phyloP scores from a whole-genome alignment of 768 basidiomycete genomes.

The Macrolepiota albuminosa region DNA sequence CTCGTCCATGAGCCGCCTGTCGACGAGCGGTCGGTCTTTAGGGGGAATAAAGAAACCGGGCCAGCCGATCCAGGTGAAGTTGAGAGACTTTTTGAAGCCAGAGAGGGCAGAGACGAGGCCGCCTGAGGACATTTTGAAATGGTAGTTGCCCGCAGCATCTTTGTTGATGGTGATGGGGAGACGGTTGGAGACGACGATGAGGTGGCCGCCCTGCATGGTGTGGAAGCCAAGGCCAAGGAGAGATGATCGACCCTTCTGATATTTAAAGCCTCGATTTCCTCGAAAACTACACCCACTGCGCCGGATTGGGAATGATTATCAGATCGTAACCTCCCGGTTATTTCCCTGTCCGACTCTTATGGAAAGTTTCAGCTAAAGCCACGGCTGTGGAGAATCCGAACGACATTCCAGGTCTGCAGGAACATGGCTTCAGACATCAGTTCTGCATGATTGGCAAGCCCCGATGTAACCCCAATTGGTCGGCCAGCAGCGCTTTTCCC shows the following conservation, averaged over 20 bases:
- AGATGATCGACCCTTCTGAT: too few relatives aligned
- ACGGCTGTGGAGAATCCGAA: not conserved
- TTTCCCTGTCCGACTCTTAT: not conserved
- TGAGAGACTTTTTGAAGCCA: constrained; percentile 97
- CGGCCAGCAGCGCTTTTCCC: constrained; percentile 5
- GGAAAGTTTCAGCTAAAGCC: not conserved
- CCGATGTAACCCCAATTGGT: constrained; percentile 9
- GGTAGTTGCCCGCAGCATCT: constrained; percentile 88
- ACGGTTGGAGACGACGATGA: constrained; percentile 95
- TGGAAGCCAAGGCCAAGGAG: constrained; percentile 15
- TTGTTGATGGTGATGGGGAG: constrained; percentile 95
- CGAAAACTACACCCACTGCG: constrained; percentile 21
- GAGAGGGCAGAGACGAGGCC: constrained; percentile 96
- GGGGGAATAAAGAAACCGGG: constrained; percentile 90
- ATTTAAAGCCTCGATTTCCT: not conserved
- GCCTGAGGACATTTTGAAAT: constrained; percentile 99
- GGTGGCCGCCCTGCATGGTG: constrained; percentile 57
- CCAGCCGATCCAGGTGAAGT: constrained; percentile 98
- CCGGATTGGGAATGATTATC: constrained; percentile 33
- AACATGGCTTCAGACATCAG: not conserved
- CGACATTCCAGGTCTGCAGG: too few relatives aligned
- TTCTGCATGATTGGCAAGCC: not conserved
- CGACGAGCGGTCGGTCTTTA: constrained; percentile 87
- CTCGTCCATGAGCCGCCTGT: constrained; percentile 89
- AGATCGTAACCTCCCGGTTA: constrained; percentile 20